phyloP scores from a whole-genome alignment of 257 asterid genomes.

The Buddleja alternifolia region DNA sequence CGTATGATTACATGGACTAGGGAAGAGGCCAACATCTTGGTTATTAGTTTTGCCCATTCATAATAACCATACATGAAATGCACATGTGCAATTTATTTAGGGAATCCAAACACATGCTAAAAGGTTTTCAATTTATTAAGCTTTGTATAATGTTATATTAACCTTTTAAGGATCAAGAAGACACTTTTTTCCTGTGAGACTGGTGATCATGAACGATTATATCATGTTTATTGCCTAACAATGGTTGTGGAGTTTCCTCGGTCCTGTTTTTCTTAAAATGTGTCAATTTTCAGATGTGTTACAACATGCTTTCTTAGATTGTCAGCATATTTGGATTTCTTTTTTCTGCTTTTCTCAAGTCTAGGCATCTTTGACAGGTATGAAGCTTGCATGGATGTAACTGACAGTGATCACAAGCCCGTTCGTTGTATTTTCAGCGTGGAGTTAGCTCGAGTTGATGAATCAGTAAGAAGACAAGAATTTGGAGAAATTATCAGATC shows the following conservation, averaged over 20 bases:
- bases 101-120: neutral
- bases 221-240: neutral
- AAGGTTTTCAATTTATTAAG: neutral
- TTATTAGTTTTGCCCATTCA: neutral
- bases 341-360: constrained; percentile 15
- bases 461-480: constrained; percentile 86
- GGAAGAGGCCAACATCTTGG: too few relatives aligned
- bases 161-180: neutral
- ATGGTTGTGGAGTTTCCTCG: neutral
- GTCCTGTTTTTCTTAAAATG: neutral
- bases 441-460: constrained; percentile 92
- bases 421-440: constrained; percentile 83
- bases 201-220: neutral
- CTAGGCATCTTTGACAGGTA: constrained; percentile 57
- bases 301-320: neutral
- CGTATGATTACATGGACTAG: neutral
- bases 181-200: neutral
- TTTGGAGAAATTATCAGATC: constrained; percentile 84
- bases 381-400: constrained; percentile 98
- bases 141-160: neutral
- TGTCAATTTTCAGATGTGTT: neutral
- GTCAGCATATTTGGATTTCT: constrained; percentile 23
- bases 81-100: neutral
- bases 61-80: neutral
- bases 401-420: constrained; percentile 98